Base-by-base conservation (phyloP, 768 basidiomycete species). In the Leccinum broughii region DNA sequence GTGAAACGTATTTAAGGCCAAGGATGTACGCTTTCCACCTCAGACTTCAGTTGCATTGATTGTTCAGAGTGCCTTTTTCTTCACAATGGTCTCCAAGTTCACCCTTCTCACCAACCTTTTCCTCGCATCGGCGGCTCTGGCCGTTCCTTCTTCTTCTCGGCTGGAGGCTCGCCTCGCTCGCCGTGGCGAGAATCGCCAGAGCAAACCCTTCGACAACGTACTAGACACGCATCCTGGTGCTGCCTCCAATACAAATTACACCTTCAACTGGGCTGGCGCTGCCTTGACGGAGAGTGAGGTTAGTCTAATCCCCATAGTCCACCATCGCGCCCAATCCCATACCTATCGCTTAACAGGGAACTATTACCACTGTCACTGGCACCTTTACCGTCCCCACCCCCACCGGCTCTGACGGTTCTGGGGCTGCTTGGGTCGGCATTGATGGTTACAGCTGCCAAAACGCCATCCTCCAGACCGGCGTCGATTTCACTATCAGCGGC, bases 81-180 rank as follows among this genome's bases (percentile, higher is more conserved):
- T 28, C 56, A 57, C 6, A 17, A 69, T 69, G 68, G 50, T 63
- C 35, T 65, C 63, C 61, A 68, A 63, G 24, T 50, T 61, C 41
- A 44, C 56, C 17, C 55, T 70, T 15, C 44, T 70, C 49, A 55
- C 32, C 34, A 63, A 44, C 54, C 46, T 69, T 52, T 63, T 69
- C 30, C 62, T 70, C 17, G 58, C 66, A 20, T 68, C 61, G 26
- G 66, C 15, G n/a, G 59, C 59, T 49, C 15, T 70, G 41, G 68
- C 62, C 6, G 22, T 3, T 20, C 65, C 65, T 52, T 67, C 68
- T 52, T 67, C 68, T 39, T 35, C 34, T 35, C 59, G 56, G 11
- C 32, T 62, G 1, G 59, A 13, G 34, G 56, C 59, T 44, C 64
- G 59, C 28, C 60, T 68, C 48, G 56, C 64, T 39, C 67, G 61